phyloP scores from a whole-genome alignment of 2,329 filamentous ascomycete species.

The Pseudogymnoascus sp. region DNA sequence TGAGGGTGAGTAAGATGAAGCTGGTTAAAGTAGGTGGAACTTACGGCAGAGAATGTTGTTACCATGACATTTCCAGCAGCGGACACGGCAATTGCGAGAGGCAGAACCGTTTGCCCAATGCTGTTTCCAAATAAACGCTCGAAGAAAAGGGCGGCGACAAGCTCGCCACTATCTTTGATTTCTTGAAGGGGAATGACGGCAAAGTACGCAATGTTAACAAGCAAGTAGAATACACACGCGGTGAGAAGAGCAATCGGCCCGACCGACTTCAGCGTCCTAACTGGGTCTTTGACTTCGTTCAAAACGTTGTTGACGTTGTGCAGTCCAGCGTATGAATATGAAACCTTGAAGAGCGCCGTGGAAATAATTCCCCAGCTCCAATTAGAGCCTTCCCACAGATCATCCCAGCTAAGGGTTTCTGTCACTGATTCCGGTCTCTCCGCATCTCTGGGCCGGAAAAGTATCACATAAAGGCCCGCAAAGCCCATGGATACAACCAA shows the following conservation, averaged over 20 bases:
- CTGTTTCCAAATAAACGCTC: conserved; percentile 41
- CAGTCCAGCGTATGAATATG: conserved; percentile 48
- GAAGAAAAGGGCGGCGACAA: conserved; percentile 51
- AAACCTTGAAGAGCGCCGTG: conserved; percentile 47
- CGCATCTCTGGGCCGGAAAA: conserved; percentile 31
- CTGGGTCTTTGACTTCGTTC: conserved; percentile 49
- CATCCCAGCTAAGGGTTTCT: conserved; percentile 35
- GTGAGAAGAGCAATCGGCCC: conserved; percentile 45
- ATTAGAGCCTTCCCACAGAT: conserved; percentile 55
- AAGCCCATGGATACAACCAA: conserved; percentile 54
- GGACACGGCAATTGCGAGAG: conserved; percentile 39
- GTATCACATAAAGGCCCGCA: conserved; percentile 50
- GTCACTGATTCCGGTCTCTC: conserved; percentile 13
- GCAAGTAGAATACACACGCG: conserved; percentile 47
- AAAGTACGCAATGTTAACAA: conserved; percentile 54
- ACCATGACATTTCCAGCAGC: conserved; percentile 42
- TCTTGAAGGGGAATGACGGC: conserved; percentile 48
- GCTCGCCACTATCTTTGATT: conserved; percentile 45
- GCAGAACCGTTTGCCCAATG: conserved; percentile 35
- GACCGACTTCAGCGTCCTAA: conserved; percentile 48
- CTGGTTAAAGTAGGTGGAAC: conserved; percentile 20
- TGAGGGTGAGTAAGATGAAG: conserved; percentile 15
- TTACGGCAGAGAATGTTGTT: conserved; percentile 47
- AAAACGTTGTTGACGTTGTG: conserved; percentile 48
- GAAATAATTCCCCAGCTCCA: conserved; percentile 61